Evolutionary conservation across 2,329 filamentous ascomycete genomes (phyloP), one percentile per base, ranked within the genome.

Genomic region (Sphaerulina vaccinii): DNA sequence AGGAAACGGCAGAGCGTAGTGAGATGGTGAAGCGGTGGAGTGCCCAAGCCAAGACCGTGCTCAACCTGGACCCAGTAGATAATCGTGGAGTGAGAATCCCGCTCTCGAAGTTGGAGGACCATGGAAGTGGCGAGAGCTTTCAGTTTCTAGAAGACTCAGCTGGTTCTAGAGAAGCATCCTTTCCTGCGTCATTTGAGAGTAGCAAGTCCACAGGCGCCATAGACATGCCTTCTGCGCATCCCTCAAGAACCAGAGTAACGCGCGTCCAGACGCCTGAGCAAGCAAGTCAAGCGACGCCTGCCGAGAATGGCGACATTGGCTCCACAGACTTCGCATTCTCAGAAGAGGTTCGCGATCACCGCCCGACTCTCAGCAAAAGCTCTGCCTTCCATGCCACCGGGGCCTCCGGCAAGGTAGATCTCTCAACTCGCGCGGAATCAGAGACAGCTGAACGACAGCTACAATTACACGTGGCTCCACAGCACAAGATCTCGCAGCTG

Each of bases 121-220:
- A 81, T 59, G 76, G 82, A 58, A 84, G 81, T 19, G 75, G 77
- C 5, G 82, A 84, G 56, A 84, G 81, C 64, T 84, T 84, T 58
- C 72, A 76, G 18, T 83, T 84, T 77, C 83, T 85, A 56, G 83
- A 80, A 33, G 78, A 79, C n/a, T 82, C 81, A 8, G 79, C 79
- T 1, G 79, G 79, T 53, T 84, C 81, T 5, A 73, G 79, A 46
- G 74, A 73, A 5, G 74, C 75, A 48, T 83, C 79, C 3, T 69
- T 79, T 27, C 76, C 75, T 16, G 75, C 73, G 22, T 82, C 80
- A 0, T 76, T 78, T 35, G 72, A 64, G 11, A 65, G 61, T 51
- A 55, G 55, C 19, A 36, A 46, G 18, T 65, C 65, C n/a, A 53
- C 42, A 8, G 45, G 50, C 11, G n/a, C n/a, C n/a, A n/a, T 52